These are phyloP conservation scores for Penicillium nordicum DNA, from an alignment of 2,329 filamentous ascomycete genomes.

Conservation along the genomic window DNA sequence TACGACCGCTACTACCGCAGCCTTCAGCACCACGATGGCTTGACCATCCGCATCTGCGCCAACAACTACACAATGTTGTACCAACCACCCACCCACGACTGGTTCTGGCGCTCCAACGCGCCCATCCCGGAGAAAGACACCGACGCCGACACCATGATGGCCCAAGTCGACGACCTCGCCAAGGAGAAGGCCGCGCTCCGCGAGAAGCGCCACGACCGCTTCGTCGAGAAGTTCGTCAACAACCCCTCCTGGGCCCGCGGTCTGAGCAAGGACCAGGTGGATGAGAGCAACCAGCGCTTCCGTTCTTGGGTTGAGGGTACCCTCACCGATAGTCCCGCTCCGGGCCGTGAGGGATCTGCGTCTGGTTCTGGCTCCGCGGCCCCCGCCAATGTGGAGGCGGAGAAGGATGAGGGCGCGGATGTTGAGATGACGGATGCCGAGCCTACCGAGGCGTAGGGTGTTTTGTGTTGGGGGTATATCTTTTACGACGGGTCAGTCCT, in stretches of 20 bases:
- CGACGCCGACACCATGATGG: conserved; percentile 22
- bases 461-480: not conserved
- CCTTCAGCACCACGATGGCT: conserved; percentile 62
- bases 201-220: conserved; percentile 46
- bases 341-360: conserved; percentile 11
- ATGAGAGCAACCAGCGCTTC: conserved; percentile 47
- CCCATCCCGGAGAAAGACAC: conserved; percentile 19
- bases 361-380: conserved; percentile 12
- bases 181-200: conserved; percentile 36
- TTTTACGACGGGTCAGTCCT: conserved; percentile 4
- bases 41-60: conserved; percentile 70
- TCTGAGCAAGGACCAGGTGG: conserved; percentile 49
- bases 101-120: conserved; percentile 55
- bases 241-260: conserved; percentile 52
- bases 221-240: conserved; percentile 52
- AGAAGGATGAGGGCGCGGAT: conserved; percentile 16
- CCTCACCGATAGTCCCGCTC: conserved; percentile 15
- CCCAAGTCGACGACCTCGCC: conserved; percentile 32
- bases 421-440: conserved; percentile 39
- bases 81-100: conserved; percentile 67
- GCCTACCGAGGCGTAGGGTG: conserved; percentile 20
- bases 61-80: conserved; percentile 79
- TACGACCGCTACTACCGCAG: conserved; percentile 54
- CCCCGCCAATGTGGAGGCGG: conserved; percentile 14
- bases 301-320: conserved; percentile 45